Percentiles rank a stretch among this genome's conserved stretches.
These are phyloP conservation scores for Vanrija pseudolonga DNA, from an alignment of 1,284 basidiomycete species.

Conservation along the genomic window DNA sequence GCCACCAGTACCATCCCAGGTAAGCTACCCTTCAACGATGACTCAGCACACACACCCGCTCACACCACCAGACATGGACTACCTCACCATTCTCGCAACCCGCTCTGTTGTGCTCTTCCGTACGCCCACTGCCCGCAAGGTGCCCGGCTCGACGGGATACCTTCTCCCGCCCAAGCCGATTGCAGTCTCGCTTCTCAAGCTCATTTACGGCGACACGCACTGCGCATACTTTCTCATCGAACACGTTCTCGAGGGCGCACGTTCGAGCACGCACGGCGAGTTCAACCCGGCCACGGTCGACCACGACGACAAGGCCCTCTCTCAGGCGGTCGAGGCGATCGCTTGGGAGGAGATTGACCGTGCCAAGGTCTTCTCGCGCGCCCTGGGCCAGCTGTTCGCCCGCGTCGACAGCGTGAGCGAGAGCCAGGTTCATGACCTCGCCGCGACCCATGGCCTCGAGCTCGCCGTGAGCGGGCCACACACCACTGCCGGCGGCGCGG, in stretches of 20 bases:
- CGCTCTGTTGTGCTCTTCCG: conserved; percentile 38
- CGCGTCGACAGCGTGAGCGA: conserved; percentile 16
- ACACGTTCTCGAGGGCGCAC: conserved; percentile 23
- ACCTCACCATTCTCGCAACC: conserved; percentile 40
- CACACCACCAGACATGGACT: conserved; percentile 30
- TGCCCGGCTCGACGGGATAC: conserved; percentile 1
- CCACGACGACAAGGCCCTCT: not conserved
- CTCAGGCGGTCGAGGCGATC: conserved; percentile 33
- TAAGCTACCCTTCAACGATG: too few relatives aligned
- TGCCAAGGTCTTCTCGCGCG: conserved; percentile 33
- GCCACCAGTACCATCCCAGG: too few relatives aligned
- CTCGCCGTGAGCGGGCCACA: not conserved
- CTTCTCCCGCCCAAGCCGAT: conserved; percentile 24
- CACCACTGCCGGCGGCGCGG: too few relatives aligned
- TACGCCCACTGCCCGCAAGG: not conserved
- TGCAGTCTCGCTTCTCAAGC: conserved; percentile 31
- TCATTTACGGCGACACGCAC: conserved; percentile 30
- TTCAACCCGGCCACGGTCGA: not conserved
- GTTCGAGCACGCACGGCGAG: not conserved
- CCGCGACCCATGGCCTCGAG: conserved; percentile 14
- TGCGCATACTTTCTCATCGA: conserved; percentile 37
- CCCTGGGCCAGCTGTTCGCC: conserved; percentile 30
- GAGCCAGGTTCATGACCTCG: conserved; percentile 23
- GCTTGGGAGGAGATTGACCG: conserved; percentile 40
- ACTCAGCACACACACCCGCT: too few relatives aligned